Evolutionary conservation across 2,329 filamentous ascomycete genomes (phyloP).

Genomic region (Gyromitra esculenta): DNA sequence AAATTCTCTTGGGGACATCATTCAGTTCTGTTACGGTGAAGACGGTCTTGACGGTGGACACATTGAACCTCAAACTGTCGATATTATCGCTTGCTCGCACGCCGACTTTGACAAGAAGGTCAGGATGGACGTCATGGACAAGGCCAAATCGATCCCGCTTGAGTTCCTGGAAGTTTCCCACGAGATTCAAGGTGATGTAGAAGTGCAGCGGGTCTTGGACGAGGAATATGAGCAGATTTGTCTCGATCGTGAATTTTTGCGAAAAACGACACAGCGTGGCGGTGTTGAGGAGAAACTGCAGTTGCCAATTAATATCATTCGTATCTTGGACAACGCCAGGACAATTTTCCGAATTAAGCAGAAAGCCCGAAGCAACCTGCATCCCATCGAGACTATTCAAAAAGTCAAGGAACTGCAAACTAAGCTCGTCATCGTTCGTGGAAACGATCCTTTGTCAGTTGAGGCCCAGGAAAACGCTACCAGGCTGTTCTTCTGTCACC

Average conservation of each 20-base stretch:
- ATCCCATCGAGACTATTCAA: conserved; percentile 86
- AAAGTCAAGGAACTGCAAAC: conserved; percentile 78
- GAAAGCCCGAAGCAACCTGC: conserved; percentile 84
- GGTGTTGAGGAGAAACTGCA: conserved; percentile 84
- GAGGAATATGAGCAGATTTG: conserved; percentile 83
- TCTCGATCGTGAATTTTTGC: conserved; percentile 78
- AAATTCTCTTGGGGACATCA: conserved; percentile 94
- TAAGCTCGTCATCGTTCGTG: conserved; percentile 84
- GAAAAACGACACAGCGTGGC: conserved; percentile 60
- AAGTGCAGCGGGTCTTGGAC: conserved; percentile 85
- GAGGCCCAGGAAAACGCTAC: conserved; percentile 92
- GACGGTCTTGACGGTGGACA: conserved; percentile 92
- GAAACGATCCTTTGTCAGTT: conserved; percentile 79
- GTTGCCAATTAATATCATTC: conserved; percentile 87
- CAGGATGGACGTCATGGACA: conserved; percentile 82
- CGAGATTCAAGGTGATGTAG: conserved; percentile 86
- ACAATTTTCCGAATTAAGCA: conserved; percentile 91
- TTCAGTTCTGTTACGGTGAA: conserved; percentile 97
- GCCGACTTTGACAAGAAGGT: conserved; percentile 81
- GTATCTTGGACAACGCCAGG: conserved; percentile 90
- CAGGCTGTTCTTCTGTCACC: conserved; percentile 87
- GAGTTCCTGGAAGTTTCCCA: conserved; percentile 85
- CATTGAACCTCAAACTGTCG: conserved; percentile 92
- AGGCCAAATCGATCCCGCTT: conserved; percentile 69
- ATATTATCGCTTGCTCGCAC: conserved; percentile 83